These are phyloP conservation scores for Phialophora verrucosa DNA, from an alignment of 2,329 filamentous ascomycete species.

Conservation along the genomic window DNA sequence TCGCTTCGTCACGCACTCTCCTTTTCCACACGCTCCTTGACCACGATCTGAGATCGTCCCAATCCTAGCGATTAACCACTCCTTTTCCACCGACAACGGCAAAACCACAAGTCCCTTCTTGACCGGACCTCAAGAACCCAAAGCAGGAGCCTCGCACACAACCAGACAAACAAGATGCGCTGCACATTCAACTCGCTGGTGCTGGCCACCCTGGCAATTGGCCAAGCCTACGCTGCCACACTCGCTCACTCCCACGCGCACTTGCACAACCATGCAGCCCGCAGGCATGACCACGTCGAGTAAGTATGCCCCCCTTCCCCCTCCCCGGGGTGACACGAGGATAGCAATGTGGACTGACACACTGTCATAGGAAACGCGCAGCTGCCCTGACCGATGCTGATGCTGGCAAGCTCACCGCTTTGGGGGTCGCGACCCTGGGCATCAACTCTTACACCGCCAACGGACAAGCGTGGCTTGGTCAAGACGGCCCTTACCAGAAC, in stretches of 20 bases:
- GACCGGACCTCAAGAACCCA: constrained; percentile 28
- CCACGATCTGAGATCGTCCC: constrained; percentile 38
- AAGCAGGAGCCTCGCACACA: not conserved
- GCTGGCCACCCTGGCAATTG: constrained; percentile 39
- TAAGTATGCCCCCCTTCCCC: constrained; percentile 14
- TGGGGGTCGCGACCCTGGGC: constrained; percentile 34
- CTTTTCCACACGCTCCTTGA: constrained; percentile 27
- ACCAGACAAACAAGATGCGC: constrained; percentile 34
- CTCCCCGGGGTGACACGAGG: constrained; percentile 13
- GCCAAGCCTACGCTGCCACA: constrained; percentile 37
- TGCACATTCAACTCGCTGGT: constrained; percentile 38
- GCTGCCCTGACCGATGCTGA: constrained; percentile 31
- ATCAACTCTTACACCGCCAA: constrained; percentile 33
- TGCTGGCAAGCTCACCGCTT: constrained; percentile 26
- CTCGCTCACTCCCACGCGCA: constrained; percentile 27
- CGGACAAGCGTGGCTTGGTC: constrained; percentile 34
- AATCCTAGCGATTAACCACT: constrained; percentile 29
- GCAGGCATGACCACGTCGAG: constrained; percentile 34
- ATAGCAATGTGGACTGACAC: constrained; percentile 24
- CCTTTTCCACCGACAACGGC: constrained; percentile 18
- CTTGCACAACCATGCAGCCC: constrained; percentile 31
- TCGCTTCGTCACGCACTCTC: constrained; percentile 27
- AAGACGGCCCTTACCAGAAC: constrained; percentile 37
- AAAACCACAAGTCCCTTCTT: constrained; percentile 16
- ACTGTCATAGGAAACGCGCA: constrained; percentile 33